A percentile compares a stretch with the other conserved stretches of the same genome.
Evolutionary conservation across 2,329 filamentous ascomycete genomes (phyloP).

Genomic region (Pleoardoris graminearum): DNA sequence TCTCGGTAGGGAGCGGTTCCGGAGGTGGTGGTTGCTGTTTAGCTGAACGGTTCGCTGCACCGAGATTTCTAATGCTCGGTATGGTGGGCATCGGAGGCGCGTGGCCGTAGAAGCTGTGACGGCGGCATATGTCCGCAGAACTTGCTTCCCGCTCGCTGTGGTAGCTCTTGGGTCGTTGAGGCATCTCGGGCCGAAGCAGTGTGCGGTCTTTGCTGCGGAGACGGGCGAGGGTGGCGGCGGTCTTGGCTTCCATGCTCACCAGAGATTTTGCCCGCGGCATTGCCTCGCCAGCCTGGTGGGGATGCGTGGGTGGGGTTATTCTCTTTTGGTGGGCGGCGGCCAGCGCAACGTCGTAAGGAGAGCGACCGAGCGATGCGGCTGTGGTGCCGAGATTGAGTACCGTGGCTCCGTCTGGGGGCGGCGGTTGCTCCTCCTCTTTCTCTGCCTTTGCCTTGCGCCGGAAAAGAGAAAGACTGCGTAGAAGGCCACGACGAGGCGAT

Average conservation of each 20-base stretch:
- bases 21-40: neutral
- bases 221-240: slow-evolving; percentile 42
- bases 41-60: neutral
- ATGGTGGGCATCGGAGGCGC: slow-evolving; percentile 31
- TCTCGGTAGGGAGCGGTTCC: neutral
- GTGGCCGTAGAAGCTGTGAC: slow-evolving; percentile 22
- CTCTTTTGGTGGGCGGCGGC: slow-evolving; percentile 17
- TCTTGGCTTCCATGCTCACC: slow-evolving; percentile 41
- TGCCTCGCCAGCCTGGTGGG: slow-evolving; percentile 39
- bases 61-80: neutral
- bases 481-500: slow-evolving; percentile 26
- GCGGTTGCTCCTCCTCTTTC: slow-evolving; percentile 25
- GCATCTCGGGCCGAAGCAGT: slow-evolving; percentile 19
- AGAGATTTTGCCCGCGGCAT: slow-evolving; percentile 35
- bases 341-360: slow-evolving; percentile 51
- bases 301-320: slow-evolving; percentile 34
- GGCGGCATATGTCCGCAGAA: slow-evolving; percentile 23
- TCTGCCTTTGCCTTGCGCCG: slow-evolving; percentile 30
- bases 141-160: slow-evolving; percentile 31
- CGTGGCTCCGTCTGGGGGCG: slow-evolving; percentile 22
- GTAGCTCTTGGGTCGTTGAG: slow-evolving; percentile 32
- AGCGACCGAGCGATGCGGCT: slow-evolving; percentile 46
- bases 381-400: slow-evolving; percentile 49
- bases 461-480: slow-evolving; percentile 38
- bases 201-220: slow-evolving; percentile 41